A percentile compares a stretch with the other conserved stretches of the same genome.
Evolutionary conservation across 1,284 basidiomycete species (phyloP).

Genomic region (Omphalotus olearius): DNA sequence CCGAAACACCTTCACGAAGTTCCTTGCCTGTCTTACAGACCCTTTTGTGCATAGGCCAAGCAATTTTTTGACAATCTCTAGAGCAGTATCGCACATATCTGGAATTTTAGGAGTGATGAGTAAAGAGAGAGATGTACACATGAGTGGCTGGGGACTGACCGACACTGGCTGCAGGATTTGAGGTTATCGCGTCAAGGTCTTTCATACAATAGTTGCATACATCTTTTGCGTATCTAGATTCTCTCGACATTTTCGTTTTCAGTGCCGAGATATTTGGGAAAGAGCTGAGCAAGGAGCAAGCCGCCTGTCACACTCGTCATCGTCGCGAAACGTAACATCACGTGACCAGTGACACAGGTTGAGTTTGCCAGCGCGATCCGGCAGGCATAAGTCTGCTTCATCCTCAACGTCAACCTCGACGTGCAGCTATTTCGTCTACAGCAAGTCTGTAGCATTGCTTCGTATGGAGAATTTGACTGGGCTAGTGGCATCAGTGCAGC

Average conservation of each 20-base stretch:
- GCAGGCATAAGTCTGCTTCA: no score
- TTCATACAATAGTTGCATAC: conserved; percentile 25
- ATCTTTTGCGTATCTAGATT: conserved; percentile 15
- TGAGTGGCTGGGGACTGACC: conserved; percentile 17
- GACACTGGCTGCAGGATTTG: conserved; percentile 25
- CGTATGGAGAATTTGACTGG: conserved; percentile 23
- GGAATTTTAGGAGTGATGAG: background rate
- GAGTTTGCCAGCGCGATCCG: no score
- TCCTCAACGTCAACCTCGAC: no score
- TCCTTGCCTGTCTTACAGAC: background rate
- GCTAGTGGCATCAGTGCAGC: conserved; percentile 24
- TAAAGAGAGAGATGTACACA: background rate
- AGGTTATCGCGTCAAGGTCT: conserved; percentile 23
- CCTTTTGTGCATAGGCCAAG: conserved; percentile 1
- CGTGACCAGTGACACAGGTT: no score
- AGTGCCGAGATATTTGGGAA: no score
- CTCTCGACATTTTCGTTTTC: no score
- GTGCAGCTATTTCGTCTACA: no score
- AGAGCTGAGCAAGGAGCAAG: no score
- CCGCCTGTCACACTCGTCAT: no score
- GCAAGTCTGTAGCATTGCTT: no score
- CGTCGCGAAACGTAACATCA: no score
- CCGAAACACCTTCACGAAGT: no score
- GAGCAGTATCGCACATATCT: conserved; percentile 1
- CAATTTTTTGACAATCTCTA: background rate